Conservation (phyloP, 2,329 filamentous ascomycete species). For the Bipolaris cookei region DNA sequence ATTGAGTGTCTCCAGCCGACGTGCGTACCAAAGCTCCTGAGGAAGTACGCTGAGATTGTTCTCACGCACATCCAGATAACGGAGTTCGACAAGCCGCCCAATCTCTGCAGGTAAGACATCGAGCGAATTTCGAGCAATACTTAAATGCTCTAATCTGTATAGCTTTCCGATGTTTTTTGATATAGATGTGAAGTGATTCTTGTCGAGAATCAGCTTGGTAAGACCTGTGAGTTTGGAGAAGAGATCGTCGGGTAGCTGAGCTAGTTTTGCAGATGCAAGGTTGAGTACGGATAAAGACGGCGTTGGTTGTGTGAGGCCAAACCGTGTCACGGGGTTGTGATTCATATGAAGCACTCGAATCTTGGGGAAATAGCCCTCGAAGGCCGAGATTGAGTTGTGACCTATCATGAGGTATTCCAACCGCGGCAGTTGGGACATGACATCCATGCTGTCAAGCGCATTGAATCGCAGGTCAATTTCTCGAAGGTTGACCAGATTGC, state of each 20-base stretch:
- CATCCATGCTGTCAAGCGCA: constrained; percentile 83
- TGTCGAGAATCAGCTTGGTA: constrained; percentile 86
- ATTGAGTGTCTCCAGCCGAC: constrained; percentile 88
- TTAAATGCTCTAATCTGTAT: constrained; percentile 84
- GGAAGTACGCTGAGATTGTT: constrained; percentile 92
- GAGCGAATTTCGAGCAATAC: constrained; percentile 89
- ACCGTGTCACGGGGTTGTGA: constrained; percentile 93
- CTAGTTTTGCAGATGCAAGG: constrained; percentile 87
- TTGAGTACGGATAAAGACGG: constrained; percentile 86
- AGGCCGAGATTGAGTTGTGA: constrained; percentile 90
- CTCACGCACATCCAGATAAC: constrained; percentile 84
- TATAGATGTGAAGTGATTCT: constrained; percentile 92
- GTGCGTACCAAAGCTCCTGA: constrained; percentile 94
- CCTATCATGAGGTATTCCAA: constrained; percentile 88
- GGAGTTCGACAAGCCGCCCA: constrained; percentile 83
- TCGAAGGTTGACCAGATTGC: constrained; percentile 75
- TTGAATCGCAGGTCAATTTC: constrained; percentile 97
- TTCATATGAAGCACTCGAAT: constrained; percentile 87
- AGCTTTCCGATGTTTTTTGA: constrained; percentile 85
- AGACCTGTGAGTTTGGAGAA: constrained; percentile 88
- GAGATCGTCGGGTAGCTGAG: constrained; percentile 82
- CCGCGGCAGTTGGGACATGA: constrained; percentile 81
- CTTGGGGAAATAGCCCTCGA: constrained; percentile 84
- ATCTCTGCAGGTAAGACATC: constrained; percentile 85
- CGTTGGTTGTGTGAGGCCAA: constrained; percentile 78